Base-by-base conservation (phyloP, 1,284 basidiomycete genomes). In the Cutaneotrichosporon mucoides region DNA sequence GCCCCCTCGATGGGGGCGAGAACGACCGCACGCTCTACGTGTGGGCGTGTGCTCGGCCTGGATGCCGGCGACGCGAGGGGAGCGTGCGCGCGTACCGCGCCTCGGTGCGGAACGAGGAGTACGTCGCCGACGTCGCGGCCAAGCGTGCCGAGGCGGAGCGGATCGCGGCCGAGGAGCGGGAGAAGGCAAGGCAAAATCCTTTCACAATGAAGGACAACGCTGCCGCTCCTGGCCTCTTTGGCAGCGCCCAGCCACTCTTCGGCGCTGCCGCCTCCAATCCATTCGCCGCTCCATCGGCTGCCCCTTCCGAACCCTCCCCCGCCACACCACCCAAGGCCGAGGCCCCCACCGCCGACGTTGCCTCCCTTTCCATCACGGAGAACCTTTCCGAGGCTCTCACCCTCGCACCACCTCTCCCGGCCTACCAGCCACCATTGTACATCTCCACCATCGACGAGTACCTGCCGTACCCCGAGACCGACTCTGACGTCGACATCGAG, bases 1-100 rank as follows among this genome's bases (percentile, higher is more conserved):
- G 75, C 56, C 78, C 78, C 9, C 71, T 76, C 7, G 77, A 78
- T 41, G 70, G 68, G 34, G 77, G 75, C 36, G 77, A 77, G 64
- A 78, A 79, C 61, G 77, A 79, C 59, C 66, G 77, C 37, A 77
- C 76, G 11, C 55, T 79, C 15, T 79, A 79, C 56, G 71, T 79
- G 5, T 79, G 69, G 57, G 78, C 67, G 5, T 79, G 78, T 60
- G 63, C 72, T 1, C 64, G 66, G n/a, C 60, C 64, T 0, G 59
- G 59, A 1, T 79, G 78, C 64, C 73, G 76, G 60, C 63, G 75
- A 38, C 59, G 67, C 24, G 71, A 76, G 42, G 76, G 76, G 53
- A 74, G 73, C 55, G 63, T 79, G 10, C 66, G 77, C 56, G 78
- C 77, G 4, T 78, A 71, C 62, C 61, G 77, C 49, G 77, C 77